Evolutionary conservation across 768 basidiomycete genomes (phyloP).

Genomic region (Mycena pura): DNA sequence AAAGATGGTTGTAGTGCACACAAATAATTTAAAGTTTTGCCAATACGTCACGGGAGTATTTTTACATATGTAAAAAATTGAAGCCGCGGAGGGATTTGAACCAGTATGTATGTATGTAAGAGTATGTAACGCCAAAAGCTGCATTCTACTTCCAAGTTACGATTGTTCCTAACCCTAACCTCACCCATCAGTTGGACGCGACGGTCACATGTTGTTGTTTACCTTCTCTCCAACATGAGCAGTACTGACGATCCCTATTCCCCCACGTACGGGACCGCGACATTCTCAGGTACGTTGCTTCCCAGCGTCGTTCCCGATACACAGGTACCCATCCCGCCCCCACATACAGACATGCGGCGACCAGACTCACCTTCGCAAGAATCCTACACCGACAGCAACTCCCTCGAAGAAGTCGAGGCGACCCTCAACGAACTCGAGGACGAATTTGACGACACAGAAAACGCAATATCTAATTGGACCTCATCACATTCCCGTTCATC

Average conservation of each 20-base stretch:
- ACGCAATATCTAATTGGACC: conserved; percentile 71
- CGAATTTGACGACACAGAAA: conserved; percentile 69
- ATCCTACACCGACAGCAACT: conserved; percentile 59
- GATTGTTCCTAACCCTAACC: too few relatives aligned
- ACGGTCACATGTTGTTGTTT: conserved; percentile 23
- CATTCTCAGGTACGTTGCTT: conserved; percentile 32
- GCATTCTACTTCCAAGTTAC: too few relatives aligned
- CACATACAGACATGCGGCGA: not conserved
- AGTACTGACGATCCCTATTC: conserved; percentile 45
- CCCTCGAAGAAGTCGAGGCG: conserved; percentile 76
- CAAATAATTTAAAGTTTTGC: too few relatives aligned
- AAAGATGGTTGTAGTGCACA: too few relatives aligned
- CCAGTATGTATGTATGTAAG: too few relatives aligned
- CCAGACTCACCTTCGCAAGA: conserved; percentile 32
- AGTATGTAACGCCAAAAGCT: too few relatives aligned
- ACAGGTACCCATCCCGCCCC: not conserved
- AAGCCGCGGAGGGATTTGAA: too few relatives aligned
- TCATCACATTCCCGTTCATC: conserved; percentile 36
- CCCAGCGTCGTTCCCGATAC: not conserved
- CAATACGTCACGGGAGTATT: too few relatives aligned
- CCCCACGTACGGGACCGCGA: conserved; percentile 57
- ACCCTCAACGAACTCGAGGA: conserved; percentile 71
- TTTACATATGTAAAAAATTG: too few relatives aligned
- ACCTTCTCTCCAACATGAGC: conserved; percentile 16
- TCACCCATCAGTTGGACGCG: too few relatives aligned